Evolutionary conservation across 2,329 filamentous ascomycete species (phyloP), one percentile per base, ranked within the genome.

Genomic region (Sporothrix brunneoviolacea): DNA sequence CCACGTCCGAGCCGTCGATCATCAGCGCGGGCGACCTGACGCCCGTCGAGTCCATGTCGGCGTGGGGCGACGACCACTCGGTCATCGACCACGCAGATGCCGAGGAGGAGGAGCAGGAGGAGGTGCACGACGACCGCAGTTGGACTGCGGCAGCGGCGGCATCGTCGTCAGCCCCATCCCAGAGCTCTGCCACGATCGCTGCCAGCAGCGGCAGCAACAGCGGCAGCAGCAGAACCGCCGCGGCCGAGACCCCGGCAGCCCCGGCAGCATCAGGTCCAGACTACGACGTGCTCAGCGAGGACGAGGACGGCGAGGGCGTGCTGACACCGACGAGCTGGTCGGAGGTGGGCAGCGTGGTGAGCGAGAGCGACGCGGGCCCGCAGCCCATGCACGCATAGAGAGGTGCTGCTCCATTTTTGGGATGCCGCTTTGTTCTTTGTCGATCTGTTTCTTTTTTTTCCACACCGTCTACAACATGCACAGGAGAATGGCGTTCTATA

Each of bases 261-360:
- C n/a, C n/a, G 5, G 22, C 32, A 2, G 33, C 32, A 3, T 37
- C 16, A 24, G 43, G 7, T 33, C 44, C 37, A 21, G 41, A 72
- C 38, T 77, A 70, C 48, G 79, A 82, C 54, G 73, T 82, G 15
- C 64, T 82, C 67, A 83, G 79, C 58, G 76, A 80, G 56, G 77
- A 76, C 58, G 77, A 76, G 28, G 65, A 66, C 16, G 82, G 78
- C 56, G 75, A 65, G 9, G 78, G 77, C 27, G 74, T 82, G 59
- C 64, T 71, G 49, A 84, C 80, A 1, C 80, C 81, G 0, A 72
- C 73, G 1, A 82, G 76, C 63, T 84, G 81, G 81, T 81, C 77
- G 7, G 81, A 84, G 60, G 73, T 84, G 13, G 81, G 79, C 53
- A 84, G 80, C 55, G 73, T 80, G 12, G 67, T 82, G 22, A 83